phyloP scores from a whole-genome alignment of 2,329 filamentous ascomycete genomes.

The Aspergillus proliferans region DNA sequence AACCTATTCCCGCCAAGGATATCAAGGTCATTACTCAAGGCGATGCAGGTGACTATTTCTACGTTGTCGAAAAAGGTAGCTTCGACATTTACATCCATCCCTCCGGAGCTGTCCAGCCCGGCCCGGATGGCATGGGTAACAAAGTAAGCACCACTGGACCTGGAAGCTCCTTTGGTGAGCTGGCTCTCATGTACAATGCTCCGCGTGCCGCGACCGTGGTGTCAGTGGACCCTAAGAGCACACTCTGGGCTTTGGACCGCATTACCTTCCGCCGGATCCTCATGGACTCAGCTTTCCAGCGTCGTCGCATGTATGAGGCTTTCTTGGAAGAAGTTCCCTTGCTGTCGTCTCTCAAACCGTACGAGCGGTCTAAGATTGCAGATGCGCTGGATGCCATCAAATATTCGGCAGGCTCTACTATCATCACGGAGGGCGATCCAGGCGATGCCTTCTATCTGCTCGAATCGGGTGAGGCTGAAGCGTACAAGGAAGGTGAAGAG shows the following conservation, averaged over 20 bases:
- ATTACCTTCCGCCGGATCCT: constrained; percentile 95
- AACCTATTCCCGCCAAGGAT: constrained; percentile 87
- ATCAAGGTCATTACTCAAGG: constrained; percentile 91
- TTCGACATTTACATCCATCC: constrained; percentile 90
- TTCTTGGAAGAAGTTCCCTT: constrained; percentile 93
- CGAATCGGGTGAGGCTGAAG: constrained; percentile 79
- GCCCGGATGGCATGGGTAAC: constrained; percentile 71
- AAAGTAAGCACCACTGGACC: constrained; percentile 77
- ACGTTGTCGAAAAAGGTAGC: constrained; percentile 83
- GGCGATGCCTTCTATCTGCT: constrained; percentile 89
- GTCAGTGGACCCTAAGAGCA: constrained; percentile 69
- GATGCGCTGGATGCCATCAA: constrained; percentile 91
- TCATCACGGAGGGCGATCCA: constrained; percentile 86
- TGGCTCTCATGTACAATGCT: constrained; percentile 97
- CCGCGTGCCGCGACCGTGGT: constrained; percentile 91
- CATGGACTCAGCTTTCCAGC: constrained; percentile 96
- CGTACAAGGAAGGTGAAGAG: constrained; percentile 68
- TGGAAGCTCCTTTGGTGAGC: constrained; percentile 90
- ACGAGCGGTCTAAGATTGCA: constrained; percentile 95
- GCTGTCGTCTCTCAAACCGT: constrained; percentile 73
- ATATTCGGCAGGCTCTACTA: constrained; percentile 68
- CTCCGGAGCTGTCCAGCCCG: constrained; percentile 69
- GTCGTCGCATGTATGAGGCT: constrained; percentile 91
- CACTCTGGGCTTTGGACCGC: constrained; percentile 89
- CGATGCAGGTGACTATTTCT: constrained; percentile 95